Evolutionary conservation across 225 moss, liverwort and hornwort genomes (phyloP).

Genomic region (Pseudoscleropodium purum): DNA sequence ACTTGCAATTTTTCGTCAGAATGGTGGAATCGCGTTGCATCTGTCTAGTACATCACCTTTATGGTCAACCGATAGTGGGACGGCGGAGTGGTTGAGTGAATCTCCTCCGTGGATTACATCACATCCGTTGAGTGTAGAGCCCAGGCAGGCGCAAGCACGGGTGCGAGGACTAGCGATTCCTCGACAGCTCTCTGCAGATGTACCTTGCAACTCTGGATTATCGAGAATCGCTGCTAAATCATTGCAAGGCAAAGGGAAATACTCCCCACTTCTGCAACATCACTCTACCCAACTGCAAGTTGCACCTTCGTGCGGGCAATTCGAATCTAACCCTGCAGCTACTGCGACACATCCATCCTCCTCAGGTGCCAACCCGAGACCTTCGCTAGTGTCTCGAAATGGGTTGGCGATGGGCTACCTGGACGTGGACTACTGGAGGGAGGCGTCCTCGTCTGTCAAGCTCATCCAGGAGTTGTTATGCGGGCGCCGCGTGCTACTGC

Average conservation of each 20-base stretch:
- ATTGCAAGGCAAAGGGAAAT: background rate
- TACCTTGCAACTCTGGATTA: background rate
- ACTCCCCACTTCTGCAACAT: background rate
- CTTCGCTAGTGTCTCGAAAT: background rate
- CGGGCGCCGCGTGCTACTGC: background rate
- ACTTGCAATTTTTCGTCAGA: background rate
- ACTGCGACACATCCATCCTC: background rate
- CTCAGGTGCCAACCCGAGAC: too few species aligned
- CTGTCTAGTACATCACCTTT: background rate
- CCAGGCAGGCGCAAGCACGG: background rate
- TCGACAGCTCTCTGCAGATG: background rate
- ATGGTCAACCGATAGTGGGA: background rate
- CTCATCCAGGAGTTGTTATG: background rate
- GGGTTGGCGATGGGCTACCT: background rate
- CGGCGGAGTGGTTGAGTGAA: background rate
- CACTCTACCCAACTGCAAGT: background rate
- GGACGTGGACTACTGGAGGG: background rate
- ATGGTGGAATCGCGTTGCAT: background rate
- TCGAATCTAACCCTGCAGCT: too few species aligned
- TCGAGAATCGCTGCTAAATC: too few species aligned
- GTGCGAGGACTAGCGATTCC: background rate
- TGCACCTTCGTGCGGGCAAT: too few species aligned
- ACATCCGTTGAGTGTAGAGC: background rate
- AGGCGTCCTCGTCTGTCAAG: background rate
- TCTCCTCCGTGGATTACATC: background rate